Evolutionary conservation across 225 moss, liverwort and hornwort species (phyloP).

Genomic region (Pseudoscleropodium purum): DNA sequence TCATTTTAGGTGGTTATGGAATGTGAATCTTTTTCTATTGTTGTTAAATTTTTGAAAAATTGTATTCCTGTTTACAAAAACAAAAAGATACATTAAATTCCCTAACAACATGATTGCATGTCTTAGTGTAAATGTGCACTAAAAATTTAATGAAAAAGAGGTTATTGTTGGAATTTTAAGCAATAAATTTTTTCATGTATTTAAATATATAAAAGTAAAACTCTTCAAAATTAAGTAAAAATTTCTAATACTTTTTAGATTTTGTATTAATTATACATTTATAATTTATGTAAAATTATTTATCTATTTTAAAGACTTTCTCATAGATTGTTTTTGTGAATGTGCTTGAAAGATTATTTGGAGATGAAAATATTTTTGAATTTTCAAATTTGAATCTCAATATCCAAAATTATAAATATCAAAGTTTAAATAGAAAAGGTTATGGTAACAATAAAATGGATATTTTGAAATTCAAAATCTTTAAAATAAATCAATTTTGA

Average conservation of each 20-base stretch:
- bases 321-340: no score
- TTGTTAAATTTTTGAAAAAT: neutral
- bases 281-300: neutral
- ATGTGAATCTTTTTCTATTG: neutral
- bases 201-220: neutral
- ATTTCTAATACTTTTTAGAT: neutral
- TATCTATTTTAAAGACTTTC: neutral
- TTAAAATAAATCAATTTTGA: neutral
- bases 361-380: neutral
- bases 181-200: neutral
- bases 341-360: no score
- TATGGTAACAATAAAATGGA: neutral
- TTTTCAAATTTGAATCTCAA: neutral
- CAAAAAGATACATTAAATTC: neutral
- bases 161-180: neutral
- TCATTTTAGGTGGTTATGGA: neutral
- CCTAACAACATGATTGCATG: neutral
- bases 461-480: neutral
- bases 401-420: neutral
- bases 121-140: rapidly evolving
- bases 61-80: neutral
- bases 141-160: neutral
- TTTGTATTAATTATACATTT: neutral
- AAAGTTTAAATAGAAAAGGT: neutral
- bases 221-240: neutral